phyloP scores from a whole-genome alignment of 2,329 filamentous ascomycete genomes.

The Colletotrichum simmondsii region DNA sequence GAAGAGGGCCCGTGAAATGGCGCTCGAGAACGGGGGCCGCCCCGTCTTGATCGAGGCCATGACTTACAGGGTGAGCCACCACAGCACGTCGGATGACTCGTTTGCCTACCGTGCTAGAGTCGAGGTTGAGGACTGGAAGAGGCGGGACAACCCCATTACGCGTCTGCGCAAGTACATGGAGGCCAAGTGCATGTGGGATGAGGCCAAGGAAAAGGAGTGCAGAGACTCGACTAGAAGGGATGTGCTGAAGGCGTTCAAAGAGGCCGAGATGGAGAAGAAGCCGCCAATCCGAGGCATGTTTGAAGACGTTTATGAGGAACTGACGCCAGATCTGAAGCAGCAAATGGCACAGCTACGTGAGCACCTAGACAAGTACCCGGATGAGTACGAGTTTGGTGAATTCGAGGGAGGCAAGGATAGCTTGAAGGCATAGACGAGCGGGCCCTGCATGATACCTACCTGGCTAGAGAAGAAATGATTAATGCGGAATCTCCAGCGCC shows the following conservation, averaged over 20 bases:
- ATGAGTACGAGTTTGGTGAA: conserved; percentile 86
- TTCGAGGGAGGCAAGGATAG: conserved; percentile 80
- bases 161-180: conserved; percentile 93
- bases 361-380: conserved; percentile 86
- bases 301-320: conserved; percentile 87
- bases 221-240: conserved; percentile 76
- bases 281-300: conserved; percentile 80
- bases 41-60: conserved; percentile 94
- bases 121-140: conserved; percentile 96
- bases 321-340: conserved; percentile 80
- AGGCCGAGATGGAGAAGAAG: conserved; percentile 85
- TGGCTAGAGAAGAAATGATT: not conserved
- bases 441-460: not conserved
- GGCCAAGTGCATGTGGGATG: conserved; percentile 83
- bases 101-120: conserved; percentile 94
- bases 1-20: conserved; percentile 79
- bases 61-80: conserved; percentile 97
- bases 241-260: conserved; percentile 84
- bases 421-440: conserved; percentile 52
- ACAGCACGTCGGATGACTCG: conserved; percentile 96
- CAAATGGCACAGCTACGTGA: conserved; percentile 80
- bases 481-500: not conserved
- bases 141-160: conserved; percentile 88
- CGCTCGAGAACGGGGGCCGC: conserved; percentile 81
- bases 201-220: conserved; percentile 80